These are phyloP conservation scores for Cadophora malorum DNA, from an alignment of 2,329 filamentous ascomycete species.

Conservation along the genomic window DNA sequence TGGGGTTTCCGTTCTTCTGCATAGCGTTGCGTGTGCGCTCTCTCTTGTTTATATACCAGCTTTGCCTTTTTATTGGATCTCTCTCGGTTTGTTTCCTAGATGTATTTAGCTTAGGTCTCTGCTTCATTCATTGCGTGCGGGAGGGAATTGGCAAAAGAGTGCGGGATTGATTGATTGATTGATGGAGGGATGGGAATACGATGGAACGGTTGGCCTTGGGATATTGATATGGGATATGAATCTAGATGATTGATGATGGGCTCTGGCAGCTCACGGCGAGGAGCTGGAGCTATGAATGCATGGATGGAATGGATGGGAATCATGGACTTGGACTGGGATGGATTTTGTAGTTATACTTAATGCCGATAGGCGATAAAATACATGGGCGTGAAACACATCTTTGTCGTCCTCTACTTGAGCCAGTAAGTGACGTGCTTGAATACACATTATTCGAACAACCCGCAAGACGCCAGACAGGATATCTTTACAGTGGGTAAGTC, in stretches of 20 bases:
- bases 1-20: slow-evolving; percentile 4
- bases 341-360: slow-evolving; percentile 18
- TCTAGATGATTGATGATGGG: slow-evolving; percentile 21
- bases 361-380: slow-evolving; percentile 15
- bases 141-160: not conserved
- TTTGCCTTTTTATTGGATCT: not conserved
- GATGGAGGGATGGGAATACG: slow-evolving; percentile 10
- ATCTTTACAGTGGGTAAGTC: no score
- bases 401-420: not conserved
- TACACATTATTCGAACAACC: not conserved
- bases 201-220: not conserved
- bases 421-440: not conserved
- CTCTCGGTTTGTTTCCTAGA: not conserved
- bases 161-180: not conserved
- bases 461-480: no score
- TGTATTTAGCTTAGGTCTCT: slow-evolving; percentile 3
- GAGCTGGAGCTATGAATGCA: slow-evolving; percentile 15
- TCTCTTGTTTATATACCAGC: slow-evolving; percentile 20
- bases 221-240: slow-evolving; percentile 15
- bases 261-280: slow-evolving; percentile 24
- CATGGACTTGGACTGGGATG: not conserved
- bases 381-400: not conserved
- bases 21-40: slow-evolving; percentile 10
- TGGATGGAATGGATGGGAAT: not conserved
- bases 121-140: slow-evolving; percentile 3